Conservation (phyloP, 208 protist species). For the Leishmania gerbilli region DNA sequence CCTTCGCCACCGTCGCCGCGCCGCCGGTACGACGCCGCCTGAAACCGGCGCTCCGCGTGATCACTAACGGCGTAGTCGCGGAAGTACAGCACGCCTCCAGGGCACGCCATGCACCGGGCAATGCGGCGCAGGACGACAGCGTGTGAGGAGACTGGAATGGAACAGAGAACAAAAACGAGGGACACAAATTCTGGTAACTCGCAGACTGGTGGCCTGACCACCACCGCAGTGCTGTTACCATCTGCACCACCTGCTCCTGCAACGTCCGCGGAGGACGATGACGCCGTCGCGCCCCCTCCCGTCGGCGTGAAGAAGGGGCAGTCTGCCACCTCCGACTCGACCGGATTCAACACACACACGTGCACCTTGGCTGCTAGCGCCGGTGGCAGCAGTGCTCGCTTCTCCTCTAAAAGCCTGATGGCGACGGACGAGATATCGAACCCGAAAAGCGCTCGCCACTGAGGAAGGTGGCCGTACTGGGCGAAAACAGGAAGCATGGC, state of each 20-base stretch:
- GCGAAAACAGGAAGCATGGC: constrained; percentile 90
- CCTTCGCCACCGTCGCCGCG: background rate
- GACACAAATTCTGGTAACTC: constrained; percentile 72
- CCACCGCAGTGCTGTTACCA: background rate
- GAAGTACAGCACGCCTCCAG: constrained; percentile 85
- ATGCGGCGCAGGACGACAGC: constrained; percentile 57
- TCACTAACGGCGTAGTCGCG: constrained; percentile 87
- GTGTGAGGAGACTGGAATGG: constrained; percentile 77
- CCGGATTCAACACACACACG: constrained; percentile 60
- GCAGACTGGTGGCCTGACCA: background rate
- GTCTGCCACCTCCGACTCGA: constrained; percentile 44
- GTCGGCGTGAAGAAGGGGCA: constrained; percentile 29
- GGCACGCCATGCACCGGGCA: constrained; percentile 53
- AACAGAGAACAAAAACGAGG: constrained; percentile 95
- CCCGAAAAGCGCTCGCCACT: constrained; percentile 65
- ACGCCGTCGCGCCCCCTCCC: background rate
- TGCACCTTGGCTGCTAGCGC: constrained; percentile 54
- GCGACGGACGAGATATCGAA: constrained; percentile 93
- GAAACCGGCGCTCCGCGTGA: constrained; percentile 81
- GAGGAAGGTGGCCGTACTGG: constrained; percentile 67
- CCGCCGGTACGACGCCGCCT: constrained; percentile 9
- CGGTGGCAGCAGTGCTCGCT: constrained; percentile 34
- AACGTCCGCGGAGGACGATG: background rate
- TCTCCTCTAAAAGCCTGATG: constrained; percentile 74
- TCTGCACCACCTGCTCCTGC: background rate